A percentile compares a stretch with the other conserved stretches of the same genome.
Conservation (phyloP, 1,139 yeast species). For the Yamadazyma mexicana region DNA sequence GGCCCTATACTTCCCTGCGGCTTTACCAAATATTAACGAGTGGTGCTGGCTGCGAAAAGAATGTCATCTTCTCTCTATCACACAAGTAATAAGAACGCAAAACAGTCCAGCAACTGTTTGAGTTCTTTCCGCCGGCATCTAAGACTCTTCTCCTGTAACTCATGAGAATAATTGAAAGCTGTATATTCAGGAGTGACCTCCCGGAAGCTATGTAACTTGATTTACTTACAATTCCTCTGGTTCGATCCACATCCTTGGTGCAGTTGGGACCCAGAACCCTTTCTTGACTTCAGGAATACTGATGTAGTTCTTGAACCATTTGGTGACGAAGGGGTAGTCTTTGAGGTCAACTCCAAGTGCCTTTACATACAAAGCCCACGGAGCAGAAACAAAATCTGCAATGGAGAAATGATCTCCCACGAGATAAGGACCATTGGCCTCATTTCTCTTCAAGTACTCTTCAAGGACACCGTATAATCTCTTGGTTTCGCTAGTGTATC, state of each 20-base stretch:
- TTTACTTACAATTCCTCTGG: too few species aligned
- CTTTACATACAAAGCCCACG: constrained; percentile 29
- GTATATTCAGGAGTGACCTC: too few species aligned
- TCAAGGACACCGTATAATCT: constrained; percentile 57
- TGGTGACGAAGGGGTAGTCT: constrained; percentile 43
- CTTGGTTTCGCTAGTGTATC: constrained; percentile 52
- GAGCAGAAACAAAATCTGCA: constrained; percentile 50
- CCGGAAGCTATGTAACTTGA: too few species aligned
- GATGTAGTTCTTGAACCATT: constrained; percentile 44
- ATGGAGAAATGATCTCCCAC: constrained; percentile 58
- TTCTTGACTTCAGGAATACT: constrained; percentile 37
- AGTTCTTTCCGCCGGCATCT: too few species aligned
- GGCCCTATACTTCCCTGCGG: too few species aligned
- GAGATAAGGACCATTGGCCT: constrained; percentile 46
- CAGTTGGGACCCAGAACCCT: constrained; percentile 22
- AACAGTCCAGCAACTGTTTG: too few species aligned
- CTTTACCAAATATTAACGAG: too few species aligned
- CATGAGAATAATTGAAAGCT: too few species aligned
- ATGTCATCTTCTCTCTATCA: too few species aligned
- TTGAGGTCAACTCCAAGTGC: constrained; percentile 34
- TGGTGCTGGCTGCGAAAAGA: too few species aligned
- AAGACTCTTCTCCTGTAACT: too few species aligned
- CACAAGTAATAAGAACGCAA: too few species aligned
- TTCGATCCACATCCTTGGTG: constrained; percentile 12
- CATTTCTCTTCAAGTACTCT: constrained; percentile 37